Percentiles rank a stretch among this genome's conserved stretches.
These are phyloP conservation scores for Pisolithus microcarpus DNA, from an alignment of 768 basidiomycete genomes.

Conservation along the genomic window DNA sequence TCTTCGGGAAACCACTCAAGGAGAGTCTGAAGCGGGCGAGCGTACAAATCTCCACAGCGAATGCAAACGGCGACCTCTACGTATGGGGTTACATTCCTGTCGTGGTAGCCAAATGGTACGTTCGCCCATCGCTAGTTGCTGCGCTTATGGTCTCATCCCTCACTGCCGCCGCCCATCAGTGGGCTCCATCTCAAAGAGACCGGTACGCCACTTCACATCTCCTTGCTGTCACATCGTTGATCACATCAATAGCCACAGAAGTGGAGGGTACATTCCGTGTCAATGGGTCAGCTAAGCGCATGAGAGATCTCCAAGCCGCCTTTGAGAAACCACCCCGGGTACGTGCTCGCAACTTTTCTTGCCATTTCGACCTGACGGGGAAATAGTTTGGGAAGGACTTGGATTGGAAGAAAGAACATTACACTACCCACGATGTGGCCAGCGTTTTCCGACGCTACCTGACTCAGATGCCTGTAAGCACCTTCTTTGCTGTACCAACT, in stretches of 20 bases:
- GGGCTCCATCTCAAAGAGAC: constrained; percentile 93
- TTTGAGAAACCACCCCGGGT: constrained; percentile 90
- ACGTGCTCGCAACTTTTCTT: constrained; percentile 13
- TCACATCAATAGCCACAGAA: constrained; percentile 60
- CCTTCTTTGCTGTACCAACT: constrained; percentile 2
- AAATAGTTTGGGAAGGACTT: constrained; percentile 85
- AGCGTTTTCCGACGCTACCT: constrained; percentile 94
- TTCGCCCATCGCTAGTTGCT: constrained; percentile 9
- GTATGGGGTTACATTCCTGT: constrained; percentile 95
- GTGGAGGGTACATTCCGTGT: constrained; percentile 92
- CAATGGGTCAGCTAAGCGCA: constrained; percentile 90
- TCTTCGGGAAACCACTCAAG: constrained; percentile 81
- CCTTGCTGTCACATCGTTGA: not conserved
- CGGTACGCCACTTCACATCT: constrained; percentile 38
- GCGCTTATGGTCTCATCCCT: not conserved
- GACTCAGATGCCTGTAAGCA: constrained; percentile 90
- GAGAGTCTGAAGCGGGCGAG: constrained; percentile 82
- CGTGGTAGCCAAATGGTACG: constrained; percentile 94
- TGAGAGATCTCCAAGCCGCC: constrained; percentile 87
- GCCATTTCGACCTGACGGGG: not conserved
- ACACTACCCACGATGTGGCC: constrained; percentile 94
- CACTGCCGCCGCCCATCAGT: constrained; percentile 32
- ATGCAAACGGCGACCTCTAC: constrained; percentile 72
- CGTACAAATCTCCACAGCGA: constrained; percentile 90
- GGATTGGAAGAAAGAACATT: constrained; percentile 81